Evolutionary conservation across 148 eudicot genomes (phyloP).

Genomic region (Cornus florida): DNA sequence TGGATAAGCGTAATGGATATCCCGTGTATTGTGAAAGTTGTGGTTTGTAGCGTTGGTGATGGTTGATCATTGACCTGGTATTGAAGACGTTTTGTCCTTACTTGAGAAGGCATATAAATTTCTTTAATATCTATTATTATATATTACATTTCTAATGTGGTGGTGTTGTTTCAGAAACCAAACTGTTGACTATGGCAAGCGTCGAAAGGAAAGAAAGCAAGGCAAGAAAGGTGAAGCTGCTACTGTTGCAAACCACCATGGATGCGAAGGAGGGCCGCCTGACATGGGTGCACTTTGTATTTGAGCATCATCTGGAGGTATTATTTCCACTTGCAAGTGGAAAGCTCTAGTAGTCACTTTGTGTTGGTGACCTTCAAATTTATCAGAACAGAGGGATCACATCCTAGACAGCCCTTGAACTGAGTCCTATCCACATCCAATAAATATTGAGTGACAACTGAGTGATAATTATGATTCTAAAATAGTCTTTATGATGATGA

Average conservation of each 20-base stretch:
- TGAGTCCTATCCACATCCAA: not conserved
- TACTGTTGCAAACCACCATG: constrained; percentile 22
- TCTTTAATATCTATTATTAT: not conserved
- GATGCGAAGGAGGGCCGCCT: constrained; percentile 44
- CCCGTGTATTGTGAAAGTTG: not conserved
- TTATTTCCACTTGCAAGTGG: constrained; percentile 1
- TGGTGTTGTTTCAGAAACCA: constrained; percentile 45
- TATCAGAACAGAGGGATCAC: not conserved
- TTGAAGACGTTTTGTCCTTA: too few species aligned
- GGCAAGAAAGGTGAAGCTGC: constrained; percentile 54
- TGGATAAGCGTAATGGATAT: not conserved
- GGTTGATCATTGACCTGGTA: not conserved
- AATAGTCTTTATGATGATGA: too few species aligned
- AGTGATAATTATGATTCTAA: too few species aligned
- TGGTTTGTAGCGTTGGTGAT: not conserved
- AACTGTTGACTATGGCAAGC: constrained; percentile 43
- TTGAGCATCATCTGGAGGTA: constrained; percentile 39
- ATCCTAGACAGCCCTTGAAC: not conserved
- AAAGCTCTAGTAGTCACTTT: constrained; percentile 7
- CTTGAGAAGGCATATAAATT: not conserved
- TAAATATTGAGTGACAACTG: not conserved
- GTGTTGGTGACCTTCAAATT: constrained; percentile 5
- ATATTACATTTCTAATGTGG: not conserved
- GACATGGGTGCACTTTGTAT: constrained; percentile 90
- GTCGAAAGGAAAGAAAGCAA: constrained; percentile 57